Base-by-base conservation (phyloP, 257 asterid species). In the Nicotiana attenuata region DNA sequence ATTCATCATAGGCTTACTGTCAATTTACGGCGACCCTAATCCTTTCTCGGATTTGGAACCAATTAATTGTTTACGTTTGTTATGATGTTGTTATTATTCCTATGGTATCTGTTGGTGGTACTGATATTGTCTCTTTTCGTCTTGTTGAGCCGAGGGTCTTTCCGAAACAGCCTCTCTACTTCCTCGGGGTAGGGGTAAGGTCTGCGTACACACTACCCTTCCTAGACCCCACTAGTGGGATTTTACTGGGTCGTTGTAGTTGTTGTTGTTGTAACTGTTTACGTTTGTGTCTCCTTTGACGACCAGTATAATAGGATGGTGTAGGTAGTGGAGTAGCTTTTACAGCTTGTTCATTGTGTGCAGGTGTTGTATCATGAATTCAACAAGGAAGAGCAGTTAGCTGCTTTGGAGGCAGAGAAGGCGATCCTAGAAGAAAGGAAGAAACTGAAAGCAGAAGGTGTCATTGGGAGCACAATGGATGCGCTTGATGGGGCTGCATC, bases 391-490 rank as follows among this genome's bases (percentile, higher is more conserved):
- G 98, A 94, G 90, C 98, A 93, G 85, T 16, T 89, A 73, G 93
- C 86, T 41, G 98, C 97, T 50, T 90, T 92, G 41, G 97, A 96
- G 81, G 98, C 89, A 82, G 99, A 96, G 90, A 94, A 93, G 89
- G 83, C 81, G 89, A 89, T 92, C 84, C 82, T 94, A 60, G 99
- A 96, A 87, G 92, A 89, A 80, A 86, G 98, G 80, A 94, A 93
- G 94, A 96, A 88, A 85, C 96, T 96, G 81, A 94, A 92, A 89
- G 98, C 90, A 84, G 94, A 92, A 4, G 99, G 99, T 65, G 95
- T 91, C 5, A 87, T 96, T 3, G 98, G 98, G 50, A 96, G 99
- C 90, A 94, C 99, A 7, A 90, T 93, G 99, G 98, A 96, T 87
- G 99, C 98, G 13, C 50, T 41, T 41, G 50, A 41, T 9, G 50